These are phyloP conservation scores for Trichophyton rubrum DNA, from an alignment of 2,329 filamentous ascomycete species.

Conservation along the genomic window DNA sequence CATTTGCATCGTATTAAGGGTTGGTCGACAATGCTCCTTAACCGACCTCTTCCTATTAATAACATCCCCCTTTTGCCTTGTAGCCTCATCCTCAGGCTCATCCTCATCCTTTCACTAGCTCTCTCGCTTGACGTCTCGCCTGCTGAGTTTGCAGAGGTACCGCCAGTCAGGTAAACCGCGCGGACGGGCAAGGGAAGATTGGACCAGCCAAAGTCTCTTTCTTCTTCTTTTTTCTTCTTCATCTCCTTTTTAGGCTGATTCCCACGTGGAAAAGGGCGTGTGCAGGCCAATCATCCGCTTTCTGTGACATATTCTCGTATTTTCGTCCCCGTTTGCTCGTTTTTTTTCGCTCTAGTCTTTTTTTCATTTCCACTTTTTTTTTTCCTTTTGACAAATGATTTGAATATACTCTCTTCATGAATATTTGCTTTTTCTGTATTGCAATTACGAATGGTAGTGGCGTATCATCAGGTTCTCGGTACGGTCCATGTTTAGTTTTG, in stretches of 20 bases:
- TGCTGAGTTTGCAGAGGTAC: constrained; percentile 2
- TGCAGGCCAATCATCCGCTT: constrained; percentile 2
- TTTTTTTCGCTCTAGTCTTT: neutral
- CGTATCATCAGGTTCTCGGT: neutral
- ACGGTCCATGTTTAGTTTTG: neutral
- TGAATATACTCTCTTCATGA: too few relatives aligned
- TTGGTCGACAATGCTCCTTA: neutral
- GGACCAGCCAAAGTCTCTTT: neutral
- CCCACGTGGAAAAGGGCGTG: constrained; percentile 1
- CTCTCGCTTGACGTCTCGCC: neutral
- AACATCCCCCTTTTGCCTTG: neutral
- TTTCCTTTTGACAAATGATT: neutral
- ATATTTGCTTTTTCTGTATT: neutral
- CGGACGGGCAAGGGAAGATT: neutral
- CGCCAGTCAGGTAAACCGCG: constrained; percentile 2
- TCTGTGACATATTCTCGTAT: neutral
- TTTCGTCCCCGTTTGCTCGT: neutral
- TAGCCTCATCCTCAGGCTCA: neutral
- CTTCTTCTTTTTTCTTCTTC: neutral
- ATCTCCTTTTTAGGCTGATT: neutral
- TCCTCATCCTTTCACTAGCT: neutral
- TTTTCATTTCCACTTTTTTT: neutral
- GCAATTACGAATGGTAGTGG: neutral
- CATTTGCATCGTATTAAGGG: neutral
- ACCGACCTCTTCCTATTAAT: neutral